Evolutionary conservation across 108 stramenopile species (phyloP), one percentile per base, ranked within the genome.

Genomic region (Skeletonema costatum): DNA sequence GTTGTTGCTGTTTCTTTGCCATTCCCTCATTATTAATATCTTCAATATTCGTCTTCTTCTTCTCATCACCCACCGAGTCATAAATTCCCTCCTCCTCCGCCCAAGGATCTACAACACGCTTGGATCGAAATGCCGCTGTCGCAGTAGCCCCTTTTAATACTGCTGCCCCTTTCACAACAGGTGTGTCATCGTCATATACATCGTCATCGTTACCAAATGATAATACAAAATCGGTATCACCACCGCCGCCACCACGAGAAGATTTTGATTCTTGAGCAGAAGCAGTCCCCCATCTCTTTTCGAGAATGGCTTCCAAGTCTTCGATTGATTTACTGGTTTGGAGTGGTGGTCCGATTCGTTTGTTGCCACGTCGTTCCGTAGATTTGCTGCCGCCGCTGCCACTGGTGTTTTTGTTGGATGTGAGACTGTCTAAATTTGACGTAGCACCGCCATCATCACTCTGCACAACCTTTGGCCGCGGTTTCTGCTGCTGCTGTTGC

Each of bases 261-360:
- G 62, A 46, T 59, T 36, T 58, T 16, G 71, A 51, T 44, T 53
- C 64, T 42, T 60, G 10, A 5, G 29, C 50, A 25, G 75, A 30
- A 21, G 81, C 61, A 10, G 86, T 88, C 12, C 90, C 90, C 88
- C 88, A 94, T 72, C 91, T 77, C 38, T 82, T 82, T 64, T 70
- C 71, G 69, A 94, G 82, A 73, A 70, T 83, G 19, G 81, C 56
- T 80, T 94, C 93, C 42, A 94, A 65, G 66, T 92, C 90, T 64
- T 94, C 93, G 41, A 94, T 88, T n/a, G 90, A 92, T 63, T 90
- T 88, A 14, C 44, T 65, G 8, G 85, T 74, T 56, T 73, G 79
- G 4, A 80, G 63, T 2, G 79, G 79, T 44, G 73, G 79, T 32
- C 60, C 41, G 16, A 70, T 58, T 39, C 53, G 44, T 8, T 16